Evolutionary conservation across 371 early-diverging fungal genomes (phyloP), one percentile per base, ranked within the genome.

Genomic region (Mycotypha africana): DNA sequence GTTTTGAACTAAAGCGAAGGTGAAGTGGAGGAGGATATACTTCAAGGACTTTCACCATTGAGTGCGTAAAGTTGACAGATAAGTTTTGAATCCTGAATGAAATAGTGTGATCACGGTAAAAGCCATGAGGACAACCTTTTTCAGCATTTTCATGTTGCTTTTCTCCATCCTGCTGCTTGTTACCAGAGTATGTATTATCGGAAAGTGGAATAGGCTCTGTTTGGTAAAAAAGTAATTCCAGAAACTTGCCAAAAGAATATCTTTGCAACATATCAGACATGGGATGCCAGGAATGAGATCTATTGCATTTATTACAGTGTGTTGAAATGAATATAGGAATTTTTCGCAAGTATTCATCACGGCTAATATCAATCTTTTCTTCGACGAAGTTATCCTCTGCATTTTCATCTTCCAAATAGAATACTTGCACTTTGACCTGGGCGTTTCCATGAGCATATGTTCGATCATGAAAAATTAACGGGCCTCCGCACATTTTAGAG

Each of bases 161-260:
- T 22, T 24, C 20, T 14, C 41, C 32, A 21, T 3, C n/a, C 17
- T 46, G 15, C 4, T 45, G 19, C n/a, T n/a, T n/a, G n/a, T n/a
- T n/a, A n/a, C n/a, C n/a, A n/a, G n/a, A n/a, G n/a, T n/a, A n/a
- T 4, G 14, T 32, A 0, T 48, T 28, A 12, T 37, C 47, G 24
- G 35, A 46, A 0, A 54, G 22, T 5, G 45, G 49, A 12, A 56
- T 64, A 10, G 83, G 36, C 34, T 65, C 65, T 1, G 74, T 67
- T 45, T 83, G 83, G 65, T 95, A 93, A 43, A 92, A 91, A 4
- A 84, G 67, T 4, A 92, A 67, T 59, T 97, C 98, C 33, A 97
- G 58, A 48, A 88, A 96, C 65, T 96, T 96, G 19, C 95, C 98
- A 73, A 95, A 93, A 9, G 96, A 96, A 49, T 86, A 90, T 40